A percentile compares a stretch with the other conserved stretches of the same genome.
These are phyloP conservation scores for Rhizopus stolonifer DNA, from an alignment of 371 early-diverging fungal genomes.

Conservation along the genomic window DNA sequence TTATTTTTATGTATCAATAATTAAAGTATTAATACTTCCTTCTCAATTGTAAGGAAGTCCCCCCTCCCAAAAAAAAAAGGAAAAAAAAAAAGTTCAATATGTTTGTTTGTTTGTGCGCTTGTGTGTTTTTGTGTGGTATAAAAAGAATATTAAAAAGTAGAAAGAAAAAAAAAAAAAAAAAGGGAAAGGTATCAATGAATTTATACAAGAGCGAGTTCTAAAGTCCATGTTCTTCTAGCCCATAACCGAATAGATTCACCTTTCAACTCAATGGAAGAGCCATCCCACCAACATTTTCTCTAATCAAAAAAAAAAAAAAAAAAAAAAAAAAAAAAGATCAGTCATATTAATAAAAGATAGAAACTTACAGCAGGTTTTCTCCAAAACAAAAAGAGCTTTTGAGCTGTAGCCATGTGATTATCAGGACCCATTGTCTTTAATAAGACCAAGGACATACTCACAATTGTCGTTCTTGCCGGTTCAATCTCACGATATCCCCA, in stretches of 20 bases:
- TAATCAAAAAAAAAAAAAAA: conserved; percentile 7
- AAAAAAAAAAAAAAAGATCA: not conserved
- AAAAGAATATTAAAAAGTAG: no score
- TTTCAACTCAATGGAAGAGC: conserved; percentile 63
- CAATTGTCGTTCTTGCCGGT: conserved; percentile 63
- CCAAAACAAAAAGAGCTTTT: conserved; percentile 80
- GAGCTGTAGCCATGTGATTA: conserved; percentile 76
- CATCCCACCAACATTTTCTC: conserved; percentile 74
- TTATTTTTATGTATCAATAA: no score
- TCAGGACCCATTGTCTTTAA: conserved; percentile 73
- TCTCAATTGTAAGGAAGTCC: no score
- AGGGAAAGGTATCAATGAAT: not conserved
- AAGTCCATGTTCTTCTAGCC: conserved; percentile 84
- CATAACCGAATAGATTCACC: conserved; percentile 69
- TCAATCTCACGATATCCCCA: conserved; percentile 77
- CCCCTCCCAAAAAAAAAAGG: no score
- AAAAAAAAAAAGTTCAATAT: no score
- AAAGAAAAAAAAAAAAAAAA: not conserved
- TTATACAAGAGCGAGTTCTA: conserved; percentile 78
- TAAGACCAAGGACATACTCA: conserved; percentile 71
- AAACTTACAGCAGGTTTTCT: conserved; percentile 84
- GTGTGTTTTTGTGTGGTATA: no score
- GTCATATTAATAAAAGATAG: no score
- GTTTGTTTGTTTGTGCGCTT: no score
- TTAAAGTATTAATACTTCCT: no score